Base-by-base conservation (phyloP, 257 asterid genomes). In the Voacanga thouarsii region DNA sequence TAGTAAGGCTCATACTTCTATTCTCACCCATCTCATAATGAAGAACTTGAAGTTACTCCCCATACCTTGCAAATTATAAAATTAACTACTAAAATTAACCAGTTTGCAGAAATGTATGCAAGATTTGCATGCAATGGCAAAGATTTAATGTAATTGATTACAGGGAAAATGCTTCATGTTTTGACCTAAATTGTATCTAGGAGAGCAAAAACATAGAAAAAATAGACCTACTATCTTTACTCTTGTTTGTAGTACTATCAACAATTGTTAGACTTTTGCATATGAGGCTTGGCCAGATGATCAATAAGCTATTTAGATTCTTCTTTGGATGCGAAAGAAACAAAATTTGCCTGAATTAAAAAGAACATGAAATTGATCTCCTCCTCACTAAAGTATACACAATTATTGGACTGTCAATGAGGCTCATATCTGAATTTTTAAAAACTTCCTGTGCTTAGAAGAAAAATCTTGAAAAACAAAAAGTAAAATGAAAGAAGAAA, bases 1-100 rank as follows among this genome's bases (percentile, higher is more conserved):
- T n/a, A n/a, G n/a, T n/a, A n/a, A n/a, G n/a, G 97, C 84, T 93
- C 98, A 77, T 93, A 96, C 83, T 92, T 93, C 81, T n/a, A n/a
- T n/a, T n/a, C n/a, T 96, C 98, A 72, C 98, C 99, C 39, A 88
- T 97, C 86, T 96, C 99, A 64, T 96, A 96, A 82, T 96, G 99
- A 82, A 96, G 96, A 81, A 93, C 26, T 85, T 93, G 99, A 66
- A 96, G 98, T 79, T 97, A 97, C 85, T 96, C 97, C 6, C 99
- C 99, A 44, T 96, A 89, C 78, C 93, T 98, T 96, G 92, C 76
- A 70, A n/a, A 82, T 82, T 60, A 67, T 66, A 81, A 72, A 72
- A 78, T 49, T 78, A 49, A 74, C 50, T 37, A 11, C 10, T 73
- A 79, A 77, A 59, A 75, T 70, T 47, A 39, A 72, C 53, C 64